Conservation (phyloP, 108 stramenopile genomes). For the Skeletonema grethae region DNA sequence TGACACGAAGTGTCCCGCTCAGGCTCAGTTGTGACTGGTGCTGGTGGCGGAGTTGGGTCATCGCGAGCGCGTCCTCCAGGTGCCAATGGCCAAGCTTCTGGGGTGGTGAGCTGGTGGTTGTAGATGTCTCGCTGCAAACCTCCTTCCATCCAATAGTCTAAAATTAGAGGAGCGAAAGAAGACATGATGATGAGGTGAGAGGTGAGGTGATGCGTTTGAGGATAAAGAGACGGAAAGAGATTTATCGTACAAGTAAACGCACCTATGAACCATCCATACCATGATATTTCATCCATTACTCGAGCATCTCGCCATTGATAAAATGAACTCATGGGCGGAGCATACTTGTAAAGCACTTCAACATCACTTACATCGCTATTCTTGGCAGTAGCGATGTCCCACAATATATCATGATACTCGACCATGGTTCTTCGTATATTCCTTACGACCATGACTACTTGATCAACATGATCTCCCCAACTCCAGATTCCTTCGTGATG, state of each 20-base stretch:
- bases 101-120: conserved; percentile 10
- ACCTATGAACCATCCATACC: conserved; percentile 23
- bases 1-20: background rate
- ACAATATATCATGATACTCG: conserved; percentile 27
- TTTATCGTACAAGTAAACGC: background rate
- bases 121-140: conserved; percentile 17
- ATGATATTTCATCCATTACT: conserved; percentile 26
- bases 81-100: conserved; percentile 7
- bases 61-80: background rate
- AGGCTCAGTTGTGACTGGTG: too few relatives aligned
- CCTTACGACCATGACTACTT: conserved; percentile 22
- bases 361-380: background rate
- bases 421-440: conserved; percentile 26
- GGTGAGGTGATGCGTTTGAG: too few relatives aligned
- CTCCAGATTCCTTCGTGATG: conserved; percentile 30
- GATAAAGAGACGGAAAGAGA: background rate
- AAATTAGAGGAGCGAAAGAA: background rate
- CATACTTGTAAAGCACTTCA: conserved; percentile 6
- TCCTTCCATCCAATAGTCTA: conserved; percentile 35
- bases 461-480: conserved; percentile 17
- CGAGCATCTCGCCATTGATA: conserved; percentile 18
- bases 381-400: conserved; percentile 22
- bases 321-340: conserved; percentile 22
- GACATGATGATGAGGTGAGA: background rate
- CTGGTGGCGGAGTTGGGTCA: background rate